phyloP scores from a whole-genome alignment of 2,329 filamentous ascomycete species.

The Nemania abortiva region DNA sequence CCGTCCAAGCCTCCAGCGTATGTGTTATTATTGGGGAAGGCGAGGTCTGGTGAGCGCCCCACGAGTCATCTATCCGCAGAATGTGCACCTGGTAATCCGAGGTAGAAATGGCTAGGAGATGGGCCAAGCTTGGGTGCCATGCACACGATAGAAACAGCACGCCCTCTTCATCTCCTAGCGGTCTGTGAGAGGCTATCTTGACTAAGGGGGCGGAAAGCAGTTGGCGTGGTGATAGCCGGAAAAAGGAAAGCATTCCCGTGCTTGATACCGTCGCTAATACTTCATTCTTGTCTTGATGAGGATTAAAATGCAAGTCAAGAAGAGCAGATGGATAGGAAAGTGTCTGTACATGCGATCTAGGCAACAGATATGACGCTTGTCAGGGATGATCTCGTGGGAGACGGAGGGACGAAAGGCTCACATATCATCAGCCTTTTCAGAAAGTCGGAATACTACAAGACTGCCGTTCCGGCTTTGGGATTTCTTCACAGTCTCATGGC shows the following conservation, averaged over 20 bases:
- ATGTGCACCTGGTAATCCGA: constrained; percentile 74
- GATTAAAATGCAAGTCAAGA: constrained; percentile 86
- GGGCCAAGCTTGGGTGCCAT: constrained; percentile 72
- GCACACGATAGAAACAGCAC: constrained; percentile 78
- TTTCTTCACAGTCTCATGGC: constrained; percentile 44
- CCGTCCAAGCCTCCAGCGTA: constrained; percentile 79
- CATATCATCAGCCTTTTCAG: constrained; percentile 60
- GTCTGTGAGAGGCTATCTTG: constrained; percentile 59
- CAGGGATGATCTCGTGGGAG: constrained; percentile 25
- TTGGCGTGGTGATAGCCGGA: constrained; percentile 57
- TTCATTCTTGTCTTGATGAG: constrained; percentile 57
- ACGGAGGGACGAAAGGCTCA: constrained; percentile 56
- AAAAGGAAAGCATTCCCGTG: constrained; percentile 76
- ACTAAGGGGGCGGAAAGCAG: constrained; percentile 40
- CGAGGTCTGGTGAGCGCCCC: constrained; percentile 52
- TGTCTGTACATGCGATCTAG: constrained; percentile 69
- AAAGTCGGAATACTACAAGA: constrained; percentile 73
- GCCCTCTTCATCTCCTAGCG: constrained; percentile 64
- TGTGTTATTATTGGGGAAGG: constrained; percentile 61
- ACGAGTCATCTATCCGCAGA: constrained; percentile 60
- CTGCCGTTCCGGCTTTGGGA: constrained; percentile 78
- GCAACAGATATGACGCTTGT: constrained; percentile 39
- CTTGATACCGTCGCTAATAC: constrained; percentile 83
- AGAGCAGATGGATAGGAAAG: constrained; percentile 77
- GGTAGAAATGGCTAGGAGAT: constrained; percentile 76